Percentiles rank a stretch among this genome's conserved stretches.
Evolutionary conservation across 345 rosid genomes (phyloP).

Genomic region (Noccaea caerulescens): DNA sequence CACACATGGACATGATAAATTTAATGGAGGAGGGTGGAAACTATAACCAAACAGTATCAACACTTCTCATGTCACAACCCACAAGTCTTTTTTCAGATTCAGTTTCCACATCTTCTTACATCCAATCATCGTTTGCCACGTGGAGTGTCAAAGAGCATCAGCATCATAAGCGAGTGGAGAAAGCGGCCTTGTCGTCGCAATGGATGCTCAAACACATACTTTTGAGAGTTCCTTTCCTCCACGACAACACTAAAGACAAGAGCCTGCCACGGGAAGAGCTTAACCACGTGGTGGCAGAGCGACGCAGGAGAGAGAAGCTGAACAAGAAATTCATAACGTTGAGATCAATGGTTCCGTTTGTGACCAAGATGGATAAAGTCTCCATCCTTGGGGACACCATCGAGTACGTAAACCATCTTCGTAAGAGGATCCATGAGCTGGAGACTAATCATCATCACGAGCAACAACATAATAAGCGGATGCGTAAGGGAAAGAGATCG

Average conservation of each 20-base stretch:
- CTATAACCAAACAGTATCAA: slow-evolving; percentile 89
- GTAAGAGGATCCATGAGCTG: slow-evolving; percentile 78
- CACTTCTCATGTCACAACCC: slow-evolving; percentile 70
- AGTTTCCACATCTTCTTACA: slow-evolving; percentile 41
- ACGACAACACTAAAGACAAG: slow-evolving; percentile 55
- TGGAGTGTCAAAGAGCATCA: slow-evolving; percentile 54
- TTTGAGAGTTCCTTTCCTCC: slow-evolving; percentile 77
- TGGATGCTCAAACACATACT: slow-evolving; percentile 84
- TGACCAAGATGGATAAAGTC: slow-evolving; percentile 98
- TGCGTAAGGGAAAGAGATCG: slow-evolving; percentile 50
- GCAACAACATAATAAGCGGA: slow-evolving; percentile 46
- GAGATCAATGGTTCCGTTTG: slow-evolving; percentile 89
- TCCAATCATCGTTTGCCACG: slow-evolving; percentile 68
- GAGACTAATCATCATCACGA: slow-evolving; percentile 45
- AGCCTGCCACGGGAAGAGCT: slow-evolving; percentile 67
- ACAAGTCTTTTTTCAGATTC: slow-evolving; percentile 56
- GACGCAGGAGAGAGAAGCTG: slow-evolving; percentile 93
- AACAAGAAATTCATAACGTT: slow-evolving; percentile 82
- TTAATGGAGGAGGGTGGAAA: slow-evolving; percentile 63
- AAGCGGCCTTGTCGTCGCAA: slow-evolving; percentile 62
- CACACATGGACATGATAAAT: slow-evolving; percentile 46
- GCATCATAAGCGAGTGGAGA: slow-evolving; percentile 36
- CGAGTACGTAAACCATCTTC: slow-evolving; percentile 86
- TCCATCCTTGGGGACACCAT: slow-evolving; percentile 96
- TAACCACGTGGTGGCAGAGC: slow-evolving; percentile 90